Base-by-base conservation (phyloP, 305 asterid species). In the Solanum hybrid region DNA sequence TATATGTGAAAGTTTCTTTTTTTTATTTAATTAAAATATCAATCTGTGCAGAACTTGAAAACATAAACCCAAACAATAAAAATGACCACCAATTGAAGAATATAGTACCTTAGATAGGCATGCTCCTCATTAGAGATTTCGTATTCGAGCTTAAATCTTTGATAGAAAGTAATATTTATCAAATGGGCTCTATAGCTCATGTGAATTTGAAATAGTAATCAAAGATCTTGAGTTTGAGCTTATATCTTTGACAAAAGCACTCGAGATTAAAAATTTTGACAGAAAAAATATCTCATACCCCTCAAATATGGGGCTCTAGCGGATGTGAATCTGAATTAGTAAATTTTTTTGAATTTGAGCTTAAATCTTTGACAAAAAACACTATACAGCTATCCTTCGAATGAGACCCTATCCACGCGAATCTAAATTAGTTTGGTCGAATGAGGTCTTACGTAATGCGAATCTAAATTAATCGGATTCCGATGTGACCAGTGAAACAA, bases 401-500 rank as follows among this genome's bases (percentile, higher is more conserved):
- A 37, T 37, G 7, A 5, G 20, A 3, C 20, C 0, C 7, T 42
- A 13, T 13, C 60, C 60, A 40, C 56, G 1, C 10, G 1, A 51
- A 16, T 51, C 10, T 16, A 16, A 51, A 51, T 51, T 16, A 51
- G 0, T 51, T 0, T 0, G 0, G 16, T 51, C 0, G 0, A 51
- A 16, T 51, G 4, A 51, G 9, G 1, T 16, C 4, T 0, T 51
- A 6, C 4, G 2, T 6, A 0, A 51, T 17, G 2, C 4, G 4
- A 17, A 51, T 6, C 0, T 56, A 3, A 56, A 56, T 56, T 56
- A 56, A 1, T 56, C 69, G 5, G 2, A 56, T 56, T 56, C 0
- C 24, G 1, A 6, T 0, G 0, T 3, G 10, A 56, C 0, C 10
- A 0, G 4, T 0, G 1, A 56, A 56, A 56, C 24, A 17, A 17